Conservation (phyloP, 768 basidiomycete genomes). For the Floccularia luteovirens region DNA sequence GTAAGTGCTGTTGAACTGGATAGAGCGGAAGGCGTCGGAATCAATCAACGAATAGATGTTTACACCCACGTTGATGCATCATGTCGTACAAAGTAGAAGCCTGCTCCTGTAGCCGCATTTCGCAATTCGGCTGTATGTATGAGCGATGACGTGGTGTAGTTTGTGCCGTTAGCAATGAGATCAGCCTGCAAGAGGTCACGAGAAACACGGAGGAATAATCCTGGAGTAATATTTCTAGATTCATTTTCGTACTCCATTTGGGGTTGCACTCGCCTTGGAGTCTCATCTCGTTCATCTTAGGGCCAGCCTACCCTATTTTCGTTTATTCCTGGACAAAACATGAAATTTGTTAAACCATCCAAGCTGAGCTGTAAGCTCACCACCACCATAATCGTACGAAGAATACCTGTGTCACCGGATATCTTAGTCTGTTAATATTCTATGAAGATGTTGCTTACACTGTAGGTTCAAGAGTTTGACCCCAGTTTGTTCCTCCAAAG, state of each 20-base stretch:
- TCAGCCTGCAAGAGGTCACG: constrained; percentile 35
- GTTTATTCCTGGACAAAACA: constrained; percentile 31
- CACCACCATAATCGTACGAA: constrained; percentile 57
- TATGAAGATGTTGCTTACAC: constrained; percentile 19
- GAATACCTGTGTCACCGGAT: constrained; percentile 19
- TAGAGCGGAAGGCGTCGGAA: background rate
- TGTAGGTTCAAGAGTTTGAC: constrained; percentile 47
- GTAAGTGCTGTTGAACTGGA: constrained; percentile 34
- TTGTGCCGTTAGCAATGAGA: constrained; percentile 42
- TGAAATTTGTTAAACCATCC: background rate
- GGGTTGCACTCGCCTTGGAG: constrained; percentile 28
- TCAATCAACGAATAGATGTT: background rate
- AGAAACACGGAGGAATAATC: constrained; percentile 45
- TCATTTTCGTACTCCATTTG: background rate
- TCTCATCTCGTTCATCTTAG: constrained; percentile 48
- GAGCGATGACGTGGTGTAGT: constrained; percentile 34
- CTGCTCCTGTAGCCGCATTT: constrained; percentile 34
- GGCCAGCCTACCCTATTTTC: constrained; percentile 39
- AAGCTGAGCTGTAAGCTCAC: constrained; percentile 10
- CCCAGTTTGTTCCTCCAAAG: constrained; percentile 62
- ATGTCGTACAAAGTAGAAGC: constrained; percentile 45
- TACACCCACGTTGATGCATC: constrained; percentile 28
- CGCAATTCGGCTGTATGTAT: constrained; percentile 39
- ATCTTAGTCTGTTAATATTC: background rate
- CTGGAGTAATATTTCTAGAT: constrained; percentile 12